phyloP scores from a whole-genome alignment of 345 rosid species.

The Populus deltoides region DNA sequence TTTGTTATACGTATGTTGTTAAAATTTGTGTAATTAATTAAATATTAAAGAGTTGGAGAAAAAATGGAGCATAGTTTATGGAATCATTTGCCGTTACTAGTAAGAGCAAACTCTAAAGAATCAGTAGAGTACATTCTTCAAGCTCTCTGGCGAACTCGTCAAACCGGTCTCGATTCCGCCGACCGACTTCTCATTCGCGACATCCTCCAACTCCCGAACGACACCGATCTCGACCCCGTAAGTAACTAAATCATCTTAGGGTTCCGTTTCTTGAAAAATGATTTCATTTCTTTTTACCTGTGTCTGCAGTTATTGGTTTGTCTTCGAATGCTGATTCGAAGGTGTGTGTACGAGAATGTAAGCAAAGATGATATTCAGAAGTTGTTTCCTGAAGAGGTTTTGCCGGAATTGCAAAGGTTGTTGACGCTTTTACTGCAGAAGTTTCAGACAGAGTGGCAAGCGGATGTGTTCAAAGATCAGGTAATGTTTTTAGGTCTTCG shows the following conservation, averaged over 20 bases:
- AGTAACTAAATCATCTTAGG: background rate
- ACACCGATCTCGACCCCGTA: conserved; percentile 67
- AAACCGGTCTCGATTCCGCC: conserved; percentile 52
- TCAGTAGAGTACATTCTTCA: conserved; percentile 58
- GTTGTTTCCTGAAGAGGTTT: conserved; percentile 56
- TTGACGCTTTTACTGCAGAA: conserved; percentile 57
- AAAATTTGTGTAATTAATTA: too few relatives aligned
- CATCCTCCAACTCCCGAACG: conserved; percentile 56
- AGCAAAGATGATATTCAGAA: conserved; percentile 50
- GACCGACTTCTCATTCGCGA: conserved; percentile 48
- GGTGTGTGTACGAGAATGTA: conserved; percentile 45
- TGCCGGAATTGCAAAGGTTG: conserved; percentile 55
- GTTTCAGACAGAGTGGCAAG: conserved; percentile 61
- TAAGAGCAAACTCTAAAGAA: conserved; percentile 56
- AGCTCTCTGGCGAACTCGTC: conserved; percentile 60
- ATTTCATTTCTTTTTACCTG: background rate
- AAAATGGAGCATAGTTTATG: conserved; percentile 49
- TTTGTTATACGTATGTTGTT: too few relatives aligned
- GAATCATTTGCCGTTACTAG: conserved; percentile 53
- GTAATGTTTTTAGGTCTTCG: conserved; percentile 5
- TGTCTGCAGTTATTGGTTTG: conserved; percentile 54
- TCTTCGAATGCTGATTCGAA: conserved; percentile 58
- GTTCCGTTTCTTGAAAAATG: background rate
- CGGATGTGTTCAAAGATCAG: conserved; percentile 50
- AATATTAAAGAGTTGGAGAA: background rate